Conservation (phyloP, 202 grass and related monocot genomes). For the Carex arenaria region DNA sequence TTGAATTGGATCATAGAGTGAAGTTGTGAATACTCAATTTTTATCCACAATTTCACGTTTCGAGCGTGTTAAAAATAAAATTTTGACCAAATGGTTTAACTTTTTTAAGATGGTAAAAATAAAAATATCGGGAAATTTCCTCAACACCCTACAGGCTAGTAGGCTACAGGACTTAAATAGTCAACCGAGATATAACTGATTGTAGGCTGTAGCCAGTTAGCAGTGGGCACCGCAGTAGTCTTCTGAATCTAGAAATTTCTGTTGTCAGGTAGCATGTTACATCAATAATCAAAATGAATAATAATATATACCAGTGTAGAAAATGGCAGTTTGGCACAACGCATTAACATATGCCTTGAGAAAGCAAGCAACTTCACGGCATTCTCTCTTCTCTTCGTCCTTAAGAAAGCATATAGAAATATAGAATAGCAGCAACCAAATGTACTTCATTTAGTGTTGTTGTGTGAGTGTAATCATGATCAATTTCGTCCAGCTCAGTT, state of each 20-base stretch:
- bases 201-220: background rate
- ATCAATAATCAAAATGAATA: background rate
- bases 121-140: too few relatives aligned
- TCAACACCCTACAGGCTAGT: too few relatives aligned
- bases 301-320: background rate
- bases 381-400: background rate
- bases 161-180: background rate
- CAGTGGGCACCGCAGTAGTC: too few relatives aligned
- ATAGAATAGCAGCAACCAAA: background rate
- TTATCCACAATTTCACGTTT: too few relatives aligned
- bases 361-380: constrained; percentile 3
- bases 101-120: too few relatives aligned
- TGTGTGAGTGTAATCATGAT: background rate
- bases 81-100: too few relatives aligned
- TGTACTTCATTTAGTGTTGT: background rate
- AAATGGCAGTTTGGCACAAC: background rate
- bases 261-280: constrained; percentile 4
- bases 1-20: too few relatives aligned
- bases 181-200: background rate
- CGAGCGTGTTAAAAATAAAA: too few relatives aligned
- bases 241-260: background rate
- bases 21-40: too few relatives aligned
- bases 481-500: background rate
- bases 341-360: background rate
- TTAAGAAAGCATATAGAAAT: background rate